Evolutionary conservation across 192 early-diverging fungal species (phyloP).

Genomic region (Spinellus fusiger): DNA sequence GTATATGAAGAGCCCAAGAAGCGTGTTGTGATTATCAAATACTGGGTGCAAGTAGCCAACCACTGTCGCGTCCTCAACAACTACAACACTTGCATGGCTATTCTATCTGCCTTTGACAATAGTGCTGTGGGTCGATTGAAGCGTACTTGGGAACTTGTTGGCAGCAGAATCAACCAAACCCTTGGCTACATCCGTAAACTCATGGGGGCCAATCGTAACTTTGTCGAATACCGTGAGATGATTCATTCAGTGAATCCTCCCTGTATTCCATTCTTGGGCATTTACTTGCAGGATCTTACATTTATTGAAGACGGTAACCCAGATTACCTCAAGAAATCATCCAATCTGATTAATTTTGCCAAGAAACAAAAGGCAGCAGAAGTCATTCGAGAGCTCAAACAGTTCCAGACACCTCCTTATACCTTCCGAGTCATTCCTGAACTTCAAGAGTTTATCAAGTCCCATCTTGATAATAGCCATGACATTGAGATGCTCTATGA

Average conservation of each 20-base stretch:
- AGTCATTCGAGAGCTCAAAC: slow-evolving; percentile 86
- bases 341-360: slow-evolving; percentile 83
- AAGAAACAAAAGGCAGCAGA: slow-evolving; percentile 83
- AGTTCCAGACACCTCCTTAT: slow-evolving; percentile 81
- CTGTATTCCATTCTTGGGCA: slow-evolving; percentile 73
- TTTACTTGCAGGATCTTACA: slow-evolving; percentile 76
- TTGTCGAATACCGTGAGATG: slow-evolving; percentile 65
- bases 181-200: slow-evolving; percentile 55
- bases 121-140: slow-evolving; percentile 84
- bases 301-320: slow-evolving; percentile 80
- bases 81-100: slow-evolving; percentile 87
- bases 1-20: slow-evolving; percentile 76
- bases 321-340: slow-evolving; percentile 52
- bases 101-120: slow-evolving; percentile 83
- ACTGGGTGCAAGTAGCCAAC: slow-evolving; percentile 77
- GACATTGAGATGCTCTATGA: slow-evolving; percentile 73
- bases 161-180: slow-evolving; percentile 34
- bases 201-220: slow-evolving; percentile 72
- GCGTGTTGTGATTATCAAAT: slow-evolving; percentile 69
- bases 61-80: slow-evolving; percentile 83
- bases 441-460: slow-evolving; percentile 71
- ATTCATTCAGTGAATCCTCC: slow-evolving; percentile 67
- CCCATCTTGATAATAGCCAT: slow-evolving; percentile 58
- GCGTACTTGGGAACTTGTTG: slow-evolving; percentile 75
- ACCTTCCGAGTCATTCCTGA: slow-evolving; percentile 69